These are phyloP conservation scores for Filobasidium floriforme DNA, from an alignment of 768 basidiomycete genomes.

Conservation along the genomic window DNA sequence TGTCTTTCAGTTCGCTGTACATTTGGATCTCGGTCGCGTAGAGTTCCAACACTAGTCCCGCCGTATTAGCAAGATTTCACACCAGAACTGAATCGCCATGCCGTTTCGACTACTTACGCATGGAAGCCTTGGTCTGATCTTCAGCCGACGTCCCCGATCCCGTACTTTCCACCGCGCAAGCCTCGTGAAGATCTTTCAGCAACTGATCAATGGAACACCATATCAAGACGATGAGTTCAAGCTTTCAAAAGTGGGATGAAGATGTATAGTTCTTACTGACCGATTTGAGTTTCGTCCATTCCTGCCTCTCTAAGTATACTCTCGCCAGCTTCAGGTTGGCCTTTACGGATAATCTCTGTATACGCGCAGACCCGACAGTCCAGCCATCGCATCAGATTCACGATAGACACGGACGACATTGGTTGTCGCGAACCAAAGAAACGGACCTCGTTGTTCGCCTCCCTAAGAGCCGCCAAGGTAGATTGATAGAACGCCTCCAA, in stretches of 20 bases:
- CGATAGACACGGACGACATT: background rate
- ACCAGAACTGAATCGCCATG: background rate
- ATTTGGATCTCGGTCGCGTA: constrained; percentile 99
- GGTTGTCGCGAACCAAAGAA: background rate
- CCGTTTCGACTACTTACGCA: constrained; percentile 45
- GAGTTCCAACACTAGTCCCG: constrained; percentile 66
- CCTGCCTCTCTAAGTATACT: constrained; percentile 90
- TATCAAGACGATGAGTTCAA: background rate
- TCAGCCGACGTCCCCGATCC: constrained; percentile 39
- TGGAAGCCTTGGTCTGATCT: constrained; percentile 81
- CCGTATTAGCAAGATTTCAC: background rate
- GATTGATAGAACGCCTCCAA: constrained; percentile 92
- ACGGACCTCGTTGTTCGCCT: constrained; percentile 87
- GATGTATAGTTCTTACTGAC: constrained; percentile 48
- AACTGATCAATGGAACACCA: background rate
- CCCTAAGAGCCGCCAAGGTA: constrained; percentile 79
- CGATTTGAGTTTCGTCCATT: constrained; percentile 73
- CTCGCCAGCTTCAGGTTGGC: constrained; percentile 96
- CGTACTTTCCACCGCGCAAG: constrained; percentile 35
- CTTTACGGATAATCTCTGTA: constrained; percentile 81
- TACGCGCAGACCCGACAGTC: background rate
- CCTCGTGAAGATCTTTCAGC: constrained; percentile 38
- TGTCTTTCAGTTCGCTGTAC: constrained; percentile 94
- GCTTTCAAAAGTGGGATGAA: no score
- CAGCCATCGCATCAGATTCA: background rate